These are phyloP conservation scores for Pyricularia sp. DNA, from an alignment of 2,329 filamentous ascomycete species.

Conservation along the genomic window DNA sequence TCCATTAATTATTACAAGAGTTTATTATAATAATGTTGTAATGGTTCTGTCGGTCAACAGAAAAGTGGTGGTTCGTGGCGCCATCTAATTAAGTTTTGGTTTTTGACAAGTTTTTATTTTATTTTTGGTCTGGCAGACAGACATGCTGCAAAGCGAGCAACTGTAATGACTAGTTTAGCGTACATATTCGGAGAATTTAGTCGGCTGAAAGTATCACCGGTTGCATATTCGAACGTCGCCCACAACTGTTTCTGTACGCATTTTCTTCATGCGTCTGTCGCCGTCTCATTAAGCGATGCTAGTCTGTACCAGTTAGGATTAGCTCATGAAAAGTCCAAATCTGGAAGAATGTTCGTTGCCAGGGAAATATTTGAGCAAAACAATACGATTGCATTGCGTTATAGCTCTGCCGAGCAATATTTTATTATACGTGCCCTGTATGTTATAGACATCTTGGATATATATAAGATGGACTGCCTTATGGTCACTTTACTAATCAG, in stretches of 20 bases:
- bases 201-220: neutral
- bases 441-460: neutral
- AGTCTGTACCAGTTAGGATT: neutral
- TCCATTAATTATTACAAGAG: neutral
- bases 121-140: too few relatives aligned
- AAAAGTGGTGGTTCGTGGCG: neutral
- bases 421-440: neutral
- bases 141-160: too few relatives aligned
- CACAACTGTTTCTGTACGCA: neutral
- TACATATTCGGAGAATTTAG: neutral
- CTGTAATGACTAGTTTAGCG: too few relatives aligned
- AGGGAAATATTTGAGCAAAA: neutral
- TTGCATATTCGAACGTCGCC: neutral
- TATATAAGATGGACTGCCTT: neutral
- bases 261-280: neutral
- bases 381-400: neutral
- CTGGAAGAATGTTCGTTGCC: neutral
- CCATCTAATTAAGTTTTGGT: neutral
- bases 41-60: neutral
- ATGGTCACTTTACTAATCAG: neutral
- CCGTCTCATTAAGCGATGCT: neutral
- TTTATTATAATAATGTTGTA: neutral
- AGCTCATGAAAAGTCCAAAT: neutral
- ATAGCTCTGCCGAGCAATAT: neutral
- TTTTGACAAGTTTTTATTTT: neutral